Evolutionary conservation across 2,329 filamentous ascomycete species (phyloP), one percentile per base, ranked within the genome.

Genomic region (Cladorrhinum sp.): DNA sequence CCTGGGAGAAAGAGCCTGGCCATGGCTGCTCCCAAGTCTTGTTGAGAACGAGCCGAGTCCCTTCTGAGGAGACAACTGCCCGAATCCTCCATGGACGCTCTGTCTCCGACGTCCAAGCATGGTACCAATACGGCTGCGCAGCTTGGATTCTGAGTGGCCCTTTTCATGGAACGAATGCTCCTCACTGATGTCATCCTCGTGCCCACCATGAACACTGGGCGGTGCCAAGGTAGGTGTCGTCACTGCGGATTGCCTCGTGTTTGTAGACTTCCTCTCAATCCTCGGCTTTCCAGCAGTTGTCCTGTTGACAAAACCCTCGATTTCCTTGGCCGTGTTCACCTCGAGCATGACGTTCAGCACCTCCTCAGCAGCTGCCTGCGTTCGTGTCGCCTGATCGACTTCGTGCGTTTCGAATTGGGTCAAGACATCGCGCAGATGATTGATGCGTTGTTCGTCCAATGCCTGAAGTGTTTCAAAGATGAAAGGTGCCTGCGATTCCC

Each of bases 371-470:
- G 88, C 86, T 61, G 85, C 79, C 64, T 91, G 86, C 62, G 83
- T 87, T 60, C 89, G 85, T 73, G 96, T 90, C 16, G 93, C 86
- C 67, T 91, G 86, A 71, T 99, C 95, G 25, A 91, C 85, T 73
- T 98, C 93, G 72, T 96, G 89, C 0, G 95, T 99, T 74, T 96
- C 88, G 68, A 93, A 90, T 70, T 97, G 93, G 0, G 95, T 98
- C 62, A 99, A 82, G 45, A 91, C 85, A 74, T 98, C 93, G 63
- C 93, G 89, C 61, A 99, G 81, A 70, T 96, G 89, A 74, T 97
- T 96, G 66, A 96, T 80, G 59, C 95, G 86, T 68, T 85, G 88
- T 77, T 99, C 95, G 71, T 99, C 95, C 29, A 96, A 79, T 5
- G 91, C 89, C 73, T 99, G 95, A 24, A 99, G 84, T 62, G 88